Evolutionary conservation across 2,329 filamentous ascomycete genomes (phyloP), one percentile per base, ranked within the genome.

Genomic region (Beauveria pseudobassiana): DNA sequence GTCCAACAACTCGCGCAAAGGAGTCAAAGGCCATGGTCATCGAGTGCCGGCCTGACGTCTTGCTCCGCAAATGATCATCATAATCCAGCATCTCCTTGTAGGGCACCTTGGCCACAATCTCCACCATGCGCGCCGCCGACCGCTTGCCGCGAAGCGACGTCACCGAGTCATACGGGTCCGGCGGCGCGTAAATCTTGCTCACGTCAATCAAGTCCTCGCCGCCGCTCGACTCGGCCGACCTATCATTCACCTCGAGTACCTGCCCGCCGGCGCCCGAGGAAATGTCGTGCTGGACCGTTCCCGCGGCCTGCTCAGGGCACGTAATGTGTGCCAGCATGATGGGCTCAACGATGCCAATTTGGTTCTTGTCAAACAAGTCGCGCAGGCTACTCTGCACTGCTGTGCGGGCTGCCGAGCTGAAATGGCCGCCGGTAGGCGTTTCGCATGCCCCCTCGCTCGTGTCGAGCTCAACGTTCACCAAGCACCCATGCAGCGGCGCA

Each of bases 31-130:
- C 76, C 82, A 86, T 82, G 1, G 81, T 82, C 71, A 86, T 76
- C 5, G 81, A 78, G 69, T 86, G 83, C 2, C 95, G 82, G 0
- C 95, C 95, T 3, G 88, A 90, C 3, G 93, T 99, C 78, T 96
- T 82, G 74, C 91, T 93, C 58, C 95, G 81, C 65, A 99, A 76
- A 71, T 96, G 90, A 72, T 91, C 91, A 67, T 98, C 80, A 74
- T 98, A 99, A 48, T 93, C 90, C 42, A 98, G 87, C 91, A 98
- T 97, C 75, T 98, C 93, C 76, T 95, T 96, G 68, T 98, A 80
- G 38, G 95, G 95, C 30, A 98, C 93, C 69, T 90, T 86, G 24
- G 93, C 95, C 12, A 88, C 87, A 67, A 99, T 91, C 55, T 88
- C 82, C 62, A 82, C 78, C 76, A 77, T 80, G 51, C 79, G 76